Percentiles rank a stretch among this genome's conserved stretches.
Conservation (phyloP, 2,329 filamentous ascomycete species). For the Ceratocystis diversiconidia region DNA sequence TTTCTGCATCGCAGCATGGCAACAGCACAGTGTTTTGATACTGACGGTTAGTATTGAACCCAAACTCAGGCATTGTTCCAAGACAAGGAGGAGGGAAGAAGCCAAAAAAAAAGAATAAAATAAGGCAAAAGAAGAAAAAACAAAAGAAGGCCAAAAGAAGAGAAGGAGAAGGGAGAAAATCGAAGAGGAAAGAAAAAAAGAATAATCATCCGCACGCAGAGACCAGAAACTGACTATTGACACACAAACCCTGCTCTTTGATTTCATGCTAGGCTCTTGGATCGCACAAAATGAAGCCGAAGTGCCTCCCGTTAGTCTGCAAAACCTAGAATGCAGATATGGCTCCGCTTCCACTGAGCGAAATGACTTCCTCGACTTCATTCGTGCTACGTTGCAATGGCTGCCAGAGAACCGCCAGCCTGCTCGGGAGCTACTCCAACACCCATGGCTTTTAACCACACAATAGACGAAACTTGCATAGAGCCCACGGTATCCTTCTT, state of each 20-base stretch:
- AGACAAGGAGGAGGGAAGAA: background rate
- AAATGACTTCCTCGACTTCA: constrained; percentile 13
- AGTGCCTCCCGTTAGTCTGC: constrained; percentile 11
- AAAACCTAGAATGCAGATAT: constrained; percentile 14
- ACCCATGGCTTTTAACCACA: constrained; percentile 10
- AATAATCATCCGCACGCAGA: background rate
- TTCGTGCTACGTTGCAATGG: constrained; percentile 13
- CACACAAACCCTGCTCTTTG: background rate
- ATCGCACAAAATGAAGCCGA: constrained; percentile 15
- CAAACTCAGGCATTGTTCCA: background rate
- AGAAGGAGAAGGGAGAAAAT: background rate
- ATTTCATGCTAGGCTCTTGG: constrained; percentile 13
- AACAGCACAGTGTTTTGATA: constrained; percentile 14
- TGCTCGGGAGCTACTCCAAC: constrained; percentile 10
- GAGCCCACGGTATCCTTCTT: background rate
- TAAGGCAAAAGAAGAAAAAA: background rate
- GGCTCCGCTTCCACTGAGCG: constrained; percentile 3
- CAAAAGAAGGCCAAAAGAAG: background rate
- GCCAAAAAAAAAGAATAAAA: background rate
- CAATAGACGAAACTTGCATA: background rate
- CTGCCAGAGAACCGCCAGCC: constrained; percentile 15
- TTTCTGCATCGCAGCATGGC: constrained; percentile 8
- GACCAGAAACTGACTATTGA: background rate
- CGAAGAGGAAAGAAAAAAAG: background rate
- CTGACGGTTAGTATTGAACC: constrained; percentile 9